Conservation (phyloP, 2,329 filamentous ascomycete species). For the Microdochium paspali region DNA sequence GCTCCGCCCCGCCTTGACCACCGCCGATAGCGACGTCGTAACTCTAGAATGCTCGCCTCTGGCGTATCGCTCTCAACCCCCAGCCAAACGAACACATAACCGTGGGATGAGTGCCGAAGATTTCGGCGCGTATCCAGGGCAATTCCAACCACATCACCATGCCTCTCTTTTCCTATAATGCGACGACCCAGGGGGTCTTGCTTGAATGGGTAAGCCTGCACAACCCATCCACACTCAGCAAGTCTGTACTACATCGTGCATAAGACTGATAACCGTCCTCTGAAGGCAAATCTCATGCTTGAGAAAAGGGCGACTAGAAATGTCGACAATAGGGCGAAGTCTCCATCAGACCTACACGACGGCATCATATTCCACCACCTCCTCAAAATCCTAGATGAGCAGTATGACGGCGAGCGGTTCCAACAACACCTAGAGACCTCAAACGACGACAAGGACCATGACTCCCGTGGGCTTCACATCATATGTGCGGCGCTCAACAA, state of each 20-base stretch:
- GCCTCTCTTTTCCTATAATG: background rate
- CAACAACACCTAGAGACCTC: constrained; percentile 31
- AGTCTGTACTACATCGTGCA: too few species aligned
- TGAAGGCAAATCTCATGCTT: background rate
- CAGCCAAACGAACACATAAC: too few species aligned
- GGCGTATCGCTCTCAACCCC: too few species aligned
- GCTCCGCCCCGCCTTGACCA: too few species aligned
- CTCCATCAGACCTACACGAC: constrained; percentile 21
- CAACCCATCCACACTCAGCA: too few species aligned
- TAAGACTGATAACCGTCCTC: background rate
- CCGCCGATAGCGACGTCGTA: too few species aligned
- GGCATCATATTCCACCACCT: constrained; percentile 45
- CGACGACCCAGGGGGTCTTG: background rate
- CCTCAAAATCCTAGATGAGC: constrained; percentile 46
- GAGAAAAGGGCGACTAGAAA: background rate
- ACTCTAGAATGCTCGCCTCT: too few species aligned
- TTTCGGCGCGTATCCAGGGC: too few species aligned
- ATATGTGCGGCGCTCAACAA: constrained; percentile 45
- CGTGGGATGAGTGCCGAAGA: too few species aligned
- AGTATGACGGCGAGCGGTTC: constrained; percentile 46
- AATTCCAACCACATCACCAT: background rate
- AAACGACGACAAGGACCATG: constrained; percentile 30
- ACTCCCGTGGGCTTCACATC: constrained; percentile 37
- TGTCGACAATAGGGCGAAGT: background rate
- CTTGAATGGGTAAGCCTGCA: background rate